Conservation (phyloP, 2,329 filamentous ascomycete genomes). For the Beauveria asiatica region DNA sequence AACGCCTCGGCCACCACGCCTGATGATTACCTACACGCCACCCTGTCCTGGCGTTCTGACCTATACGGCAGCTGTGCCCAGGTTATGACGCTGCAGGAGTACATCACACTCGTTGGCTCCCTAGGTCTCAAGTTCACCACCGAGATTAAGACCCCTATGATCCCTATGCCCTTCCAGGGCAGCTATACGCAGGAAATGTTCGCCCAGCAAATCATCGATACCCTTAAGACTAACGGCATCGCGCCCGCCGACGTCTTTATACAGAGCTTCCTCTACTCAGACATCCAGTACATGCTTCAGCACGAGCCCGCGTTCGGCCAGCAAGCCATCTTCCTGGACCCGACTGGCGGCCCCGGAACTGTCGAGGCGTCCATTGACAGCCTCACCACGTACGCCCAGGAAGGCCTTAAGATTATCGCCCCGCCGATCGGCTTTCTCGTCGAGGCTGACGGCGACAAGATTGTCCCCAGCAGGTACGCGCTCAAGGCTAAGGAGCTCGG, state of each 20-base stretch:
- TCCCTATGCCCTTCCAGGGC: constrained; percentile 57
- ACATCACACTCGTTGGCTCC: constrained; percentile 49
- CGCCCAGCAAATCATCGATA: constrained; percentile 56
- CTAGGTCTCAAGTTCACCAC: constrained; percentile 56
- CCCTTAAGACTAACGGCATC: constrained; percentile 47
- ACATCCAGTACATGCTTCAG: constrained; percentile 59
- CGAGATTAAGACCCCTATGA: constrained; percentile 58
- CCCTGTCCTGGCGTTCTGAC: constrained; percentile 54
- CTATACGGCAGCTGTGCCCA: constrained; percentile 57
- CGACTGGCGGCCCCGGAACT: constrained; percentile 46
- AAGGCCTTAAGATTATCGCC: constrained; percentile 54
- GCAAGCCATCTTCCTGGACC: constrained; percentile 58
- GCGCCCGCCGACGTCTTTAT: constrained; percentile 46
- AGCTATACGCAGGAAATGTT: constrained; percentile 58
- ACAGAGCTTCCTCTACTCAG: constrained; percentile 58
- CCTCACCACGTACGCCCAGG: constrained; percentile 45
- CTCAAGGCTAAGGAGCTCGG: constrained; percentile 50
- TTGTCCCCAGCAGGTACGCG: constrained; percentile 57
- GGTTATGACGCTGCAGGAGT: constrained; percentile 52
- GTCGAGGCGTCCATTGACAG: constrained; percentile 45
- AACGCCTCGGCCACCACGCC: constrained; percentile 50
- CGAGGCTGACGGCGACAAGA: constrained; percentile 39
- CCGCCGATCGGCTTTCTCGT: constrained; percentile 57
- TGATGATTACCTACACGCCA: constrained; percentile 49
- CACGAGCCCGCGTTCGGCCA: constrained; percentile 50